Conservation (phyloP, 805 yeast species). For the Kodamaea lidongshanica region DNA sequence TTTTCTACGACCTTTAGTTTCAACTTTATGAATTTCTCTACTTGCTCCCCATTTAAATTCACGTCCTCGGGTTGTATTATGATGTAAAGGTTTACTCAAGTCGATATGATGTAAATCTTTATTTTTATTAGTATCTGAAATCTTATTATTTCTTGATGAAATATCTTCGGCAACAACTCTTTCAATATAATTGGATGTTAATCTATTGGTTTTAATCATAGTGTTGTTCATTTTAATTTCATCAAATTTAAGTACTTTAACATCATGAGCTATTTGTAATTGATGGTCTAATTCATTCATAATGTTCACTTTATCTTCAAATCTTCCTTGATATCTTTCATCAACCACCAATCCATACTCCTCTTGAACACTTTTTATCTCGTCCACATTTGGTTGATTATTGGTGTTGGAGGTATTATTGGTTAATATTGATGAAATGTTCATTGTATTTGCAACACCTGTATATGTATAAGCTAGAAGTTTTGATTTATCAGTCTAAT, state of each 20-base stretch:
- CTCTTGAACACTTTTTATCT: no score
- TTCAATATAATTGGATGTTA: constrained; percentile 29
- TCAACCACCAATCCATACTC: no score
- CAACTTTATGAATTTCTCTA: constrained; percentile 16
- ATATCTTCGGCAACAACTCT: constrained; percentile 33
- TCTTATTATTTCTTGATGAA: constrained; percentile 19
- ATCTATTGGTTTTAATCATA: constrained; percentile 16
- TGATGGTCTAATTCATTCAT: constrained; percentile 13
- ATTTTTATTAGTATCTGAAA: constrained; percentile 15
- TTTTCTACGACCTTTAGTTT: constrained; percentile 11
- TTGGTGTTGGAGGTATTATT: constrained; percentile 13
- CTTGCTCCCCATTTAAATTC: constrained; percentile 27
- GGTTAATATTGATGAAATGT: constrained; percentile 33
- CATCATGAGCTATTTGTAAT: constrained; percentile 10
- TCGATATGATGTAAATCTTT: constrained; percentile 16
- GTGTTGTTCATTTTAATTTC: constrained; percentile 12
- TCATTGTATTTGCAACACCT: constrained; percentile 21
- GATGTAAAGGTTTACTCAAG: constrained; percentile 15
- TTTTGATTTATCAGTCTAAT: no score
- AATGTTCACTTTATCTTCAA: constrained; percentile 11
- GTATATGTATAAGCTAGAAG: no score
- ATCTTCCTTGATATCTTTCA: constrained; percentile 9
- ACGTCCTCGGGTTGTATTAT: constrained; percentile 18
- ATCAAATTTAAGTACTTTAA: constrained; percentile 11
- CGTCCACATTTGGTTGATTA: no score